Evolutionary conservation across 139 green algal genomes (phyloP).

Genomic region (Astrephomene gubernaculifera): DNA sequence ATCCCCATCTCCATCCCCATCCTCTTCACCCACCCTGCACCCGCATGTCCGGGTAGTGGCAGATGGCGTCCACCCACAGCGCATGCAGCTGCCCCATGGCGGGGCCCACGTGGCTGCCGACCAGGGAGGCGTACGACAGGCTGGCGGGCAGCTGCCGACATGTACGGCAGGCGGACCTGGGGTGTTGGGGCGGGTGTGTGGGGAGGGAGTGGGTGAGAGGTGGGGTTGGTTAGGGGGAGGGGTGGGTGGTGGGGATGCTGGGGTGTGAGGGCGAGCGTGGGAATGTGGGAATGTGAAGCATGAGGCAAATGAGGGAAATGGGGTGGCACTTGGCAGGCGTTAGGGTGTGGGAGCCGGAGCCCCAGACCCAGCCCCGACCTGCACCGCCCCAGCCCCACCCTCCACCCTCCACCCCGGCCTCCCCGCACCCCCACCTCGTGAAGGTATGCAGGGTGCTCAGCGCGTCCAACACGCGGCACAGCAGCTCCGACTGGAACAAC

Average conservation of each 20-base stretch:
- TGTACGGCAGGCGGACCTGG: not conserved
- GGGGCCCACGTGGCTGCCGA: not conserved
- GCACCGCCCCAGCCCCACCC: not conserved
- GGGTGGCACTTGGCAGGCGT: no score
- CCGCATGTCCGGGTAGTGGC: not conserved
- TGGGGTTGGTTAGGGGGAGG: no score
- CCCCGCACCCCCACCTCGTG: not conserved
- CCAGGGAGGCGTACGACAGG: not conserved
- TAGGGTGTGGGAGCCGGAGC: no score
- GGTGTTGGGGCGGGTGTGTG: not conserved
- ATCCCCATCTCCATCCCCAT: no score
- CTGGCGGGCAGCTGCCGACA: not conserved
- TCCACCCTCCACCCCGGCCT: not conserved
- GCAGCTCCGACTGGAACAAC: slow-evolving; percentile 28
- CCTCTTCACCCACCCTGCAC: slow-evolving; percentile 26
- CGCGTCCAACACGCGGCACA: not conserved
- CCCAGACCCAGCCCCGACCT: not conserved
- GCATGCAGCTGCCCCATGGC: slow-evolving; percentile 16
- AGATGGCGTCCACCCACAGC: slow-evolving; percentile 7
- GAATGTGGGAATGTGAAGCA: no score
- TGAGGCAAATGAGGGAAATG: no score
- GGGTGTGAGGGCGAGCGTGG: no score
- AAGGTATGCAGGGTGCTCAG: slow-evolving; percentile 1
- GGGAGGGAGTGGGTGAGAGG: not conserved
- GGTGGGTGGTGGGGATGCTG: no score